Evolutionary conservation across 345 rosid genomes (phyloP), one percentile per base, ranked within the genome.

Genomic region (Hibiscus mutabilis): DNA sequence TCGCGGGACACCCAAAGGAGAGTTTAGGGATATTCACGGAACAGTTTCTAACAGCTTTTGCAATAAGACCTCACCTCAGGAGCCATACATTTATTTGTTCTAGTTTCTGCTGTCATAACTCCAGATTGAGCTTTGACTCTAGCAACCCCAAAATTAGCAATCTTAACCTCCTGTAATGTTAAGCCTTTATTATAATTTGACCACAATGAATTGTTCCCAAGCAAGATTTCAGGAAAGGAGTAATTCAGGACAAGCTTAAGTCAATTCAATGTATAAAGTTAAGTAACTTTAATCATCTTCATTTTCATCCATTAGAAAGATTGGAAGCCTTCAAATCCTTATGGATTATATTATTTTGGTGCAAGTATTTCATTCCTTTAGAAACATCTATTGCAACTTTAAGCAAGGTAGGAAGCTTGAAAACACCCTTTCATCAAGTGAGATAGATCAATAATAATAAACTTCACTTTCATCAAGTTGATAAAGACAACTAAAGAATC

Each of bases 91-190:
- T 97, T 79, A 68, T 91, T 90, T 19, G 99, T 92, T 83, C 99
- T 97, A 49, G 99, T 95, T 89, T 95, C 99, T 52, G 99, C 97
- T 15, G 98, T 95, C 99, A 95, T 95, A n/a, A 95, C 96, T 72
- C 97, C 99, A 66, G 97, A 76, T 71, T 91, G 96, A 75, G 88
- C 80, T 86, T 90, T 84, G 74, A 90, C 99, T 80, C 97, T 86
- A 31, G 99, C 97, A 77, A 94, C 97, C 59, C 99, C 97, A 85
- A 95, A 95, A 86, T 95, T 97, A 75, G 97, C 99, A 73, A 95
- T 97, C 85, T 95, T 95, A 25, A 91, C 93, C 65, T 90, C 93
- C 99, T 95, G 84, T 47, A 69, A 44, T 68, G 51, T 13, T 63
- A 75, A 68, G 65, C 63, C 53, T n/a, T n/a, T 6, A 55, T 64